Evolutionary conservation across 192 early-diverging fungal species (phyloP), one percentile per base, ranked within the genome.

Genomic region (Coemansia sp.): DNA sequence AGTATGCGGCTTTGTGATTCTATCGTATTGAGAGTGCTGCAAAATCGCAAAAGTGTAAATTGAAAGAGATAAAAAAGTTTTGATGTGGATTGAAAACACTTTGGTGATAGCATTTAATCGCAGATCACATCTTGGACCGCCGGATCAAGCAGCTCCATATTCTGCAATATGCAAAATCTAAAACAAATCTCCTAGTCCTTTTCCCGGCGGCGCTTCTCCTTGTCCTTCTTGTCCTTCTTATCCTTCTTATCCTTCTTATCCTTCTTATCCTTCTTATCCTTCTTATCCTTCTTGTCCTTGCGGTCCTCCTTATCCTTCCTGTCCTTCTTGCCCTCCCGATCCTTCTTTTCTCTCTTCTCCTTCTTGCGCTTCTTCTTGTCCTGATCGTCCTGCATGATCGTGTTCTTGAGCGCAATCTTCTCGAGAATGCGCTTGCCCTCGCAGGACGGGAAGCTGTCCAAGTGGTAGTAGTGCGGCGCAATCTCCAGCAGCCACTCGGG

Each of bases 391-490:
- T 58, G 33, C 14, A 30, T 32, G 31, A 74, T 45, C 16, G 57
- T 70, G 64, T 80, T 77, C 79, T 82, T 84, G 60, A 78, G 71
- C 19, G 86, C 71, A 52, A 92, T 68, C 70, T 87, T 84, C 62
- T 92, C 84, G 16, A 97, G 65, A 38, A 85, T 89, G 47, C 92
- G 88, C 74, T 90, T 90, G 64, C 89, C 92, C 65, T 98, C 93
- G 58, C 94, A 94, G 23, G 91, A 81, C 22, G 97, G 97, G 85
- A 96, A 98, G 43, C 86, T 86, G 32, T 71, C 74, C 56, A 99
- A 67, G 58, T 97, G 92, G 84, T 95, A 99, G 71, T 97, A 99
- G 32, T 82, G 78, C 27, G 94, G 91, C 3, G 95, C 91, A 50
- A 94, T 80, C 45, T 92, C 87, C 48, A 90, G 59, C 44, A 92